Conservation (phyloP, 441 rosid species). For the Lepidium campestre region DNA sequence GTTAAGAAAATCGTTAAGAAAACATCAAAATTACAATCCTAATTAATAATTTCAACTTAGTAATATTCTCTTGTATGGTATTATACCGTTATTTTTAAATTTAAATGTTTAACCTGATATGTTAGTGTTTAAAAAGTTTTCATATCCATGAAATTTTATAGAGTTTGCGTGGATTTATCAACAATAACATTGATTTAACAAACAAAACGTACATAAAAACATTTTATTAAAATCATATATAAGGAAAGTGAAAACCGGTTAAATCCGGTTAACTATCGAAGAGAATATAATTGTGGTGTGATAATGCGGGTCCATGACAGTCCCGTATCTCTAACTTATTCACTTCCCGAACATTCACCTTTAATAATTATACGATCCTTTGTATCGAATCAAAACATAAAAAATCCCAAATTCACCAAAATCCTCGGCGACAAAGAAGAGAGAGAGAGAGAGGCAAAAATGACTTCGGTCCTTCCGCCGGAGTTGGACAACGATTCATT, state of each 20-base stretch:
- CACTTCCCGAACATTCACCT: constrained; percentile 23
- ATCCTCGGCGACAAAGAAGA: constrained; percentile 14
- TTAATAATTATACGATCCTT: constrained; percentile 20
- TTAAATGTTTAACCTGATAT: too few species aligned
- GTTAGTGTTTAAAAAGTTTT: too few species aligned
- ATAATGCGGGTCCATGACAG: constrained; percentile 17
- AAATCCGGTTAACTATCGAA: neutral
- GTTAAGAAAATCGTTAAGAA: too few species aligned
- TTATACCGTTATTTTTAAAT: too few species aligned
- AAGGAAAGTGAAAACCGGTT: too few species aligned
- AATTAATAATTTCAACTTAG: neutral
- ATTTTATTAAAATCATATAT: too few species aligned
- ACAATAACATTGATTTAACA: too few species aligned
- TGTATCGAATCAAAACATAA: constrained; percentile 6
- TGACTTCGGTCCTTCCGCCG: constrained; percentile 56
- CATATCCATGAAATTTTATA: too few species aligned
- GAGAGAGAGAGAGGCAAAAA: neutral
- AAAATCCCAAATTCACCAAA: constrained; percentile 10
- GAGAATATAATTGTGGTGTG: constrained; percentile 5
- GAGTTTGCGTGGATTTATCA: too few species aligned
- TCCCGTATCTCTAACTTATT: constrained; percentile 8
- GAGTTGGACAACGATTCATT: constrained; percentile 72
- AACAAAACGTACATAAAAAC: too few species aligned
- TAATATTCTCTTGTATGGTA: neutral
- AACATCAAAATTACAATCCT: too few species aligned